These are phyloP conservation scores for Phellinidium pouzarii DNA, from an alignment of 1,284 basidiomycete genomes.

Conservation along the genomic window DNA sequence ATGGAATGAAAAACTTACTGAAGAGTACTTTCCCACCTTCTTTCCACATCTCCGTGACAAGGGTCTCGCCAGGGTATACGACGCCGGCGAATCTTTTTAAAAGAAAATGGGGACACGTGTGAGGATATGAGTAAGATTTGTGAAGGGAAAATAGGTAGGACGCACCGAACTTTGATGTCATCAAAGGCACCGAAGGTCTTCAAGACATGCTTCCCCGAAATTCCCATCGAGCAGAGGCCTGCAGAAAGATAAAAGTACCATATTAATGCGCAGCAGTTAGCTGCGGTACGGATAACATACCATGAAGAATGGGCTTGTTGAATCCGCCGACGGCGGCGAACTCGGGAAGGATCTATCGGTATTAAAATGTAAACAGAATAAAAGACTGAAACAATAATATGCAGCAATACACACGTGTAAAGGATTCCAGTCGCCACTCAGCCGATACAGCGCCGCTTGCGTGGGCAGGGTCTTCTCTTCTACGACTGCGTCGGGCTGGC, in stretches of 20 bases:
- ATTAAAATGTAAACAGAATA: constrained; percentile 5
- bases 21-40: constrained; percentile 91
- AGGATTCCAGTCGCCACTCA: constrained; percentile 90
- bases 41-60: constrained; percentile 97
- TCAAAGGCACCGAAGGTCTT: constrained; percentile 82
- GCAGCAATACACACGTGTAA: constrained; percentile 59
- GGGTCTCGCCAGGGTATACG: constrained; percentile 93
- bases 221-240: constrained; percentile 89
- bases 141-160: neutral
- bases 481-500: constrained; percentile 76
- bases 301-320: constrained; percentile 81
- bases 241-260: constrained; percentile 18
- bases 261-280: neutral
- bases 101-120: neutral
- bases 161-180: constrained; percentile 93
- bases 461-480: constrained; percentile 79
- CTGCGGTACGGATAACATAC: constrained; percentile 28
- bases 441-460: constrained; percentile 88
- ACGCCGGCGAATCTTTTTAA: constrained; percentile 80
- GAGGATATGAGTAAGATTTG: constrained; percentile 1
- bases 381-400: neutral
- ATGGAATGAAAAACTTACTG: constrained; percentile 41
- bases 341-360: constrained; percentile 76
- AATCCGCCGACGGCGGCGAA: constrained; percentile 96
- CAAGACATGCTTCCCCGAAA: constrained; percentile 90